phyloP scores from a whole-genome alignment of 2,329 filamentous ascomycete species.

The Daldinia sp. region DNA sequence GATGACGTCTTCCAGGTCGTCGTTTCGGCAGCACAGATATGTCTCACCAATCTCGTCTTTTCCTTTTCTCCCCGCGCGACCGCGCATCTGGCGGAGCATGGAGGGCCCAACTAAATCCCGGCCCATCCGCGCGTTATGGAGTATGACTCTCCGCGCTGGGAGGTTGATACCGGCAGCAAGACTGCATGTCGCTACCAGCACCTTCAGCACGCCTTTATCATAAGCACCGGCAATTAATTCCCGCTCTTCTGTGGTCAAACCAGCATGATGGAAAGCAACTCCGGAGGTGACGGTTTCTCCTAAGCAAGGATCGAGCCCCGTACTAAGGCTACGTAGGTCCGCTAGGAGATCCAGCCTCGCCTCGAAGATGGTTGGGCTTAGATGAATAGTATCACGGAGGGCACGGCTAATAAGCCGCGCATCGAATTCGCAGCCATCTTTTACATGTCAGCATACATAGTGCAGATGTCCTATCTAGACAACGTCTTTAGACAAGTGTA shows the following conservation, averaged over 20 bases:
- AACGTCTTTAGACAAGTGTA: too few species aligned
- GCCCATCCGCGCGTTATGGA: slow-evolving; percentile 79
- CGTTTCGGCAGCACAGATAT: slow-evolving; percentile 75
- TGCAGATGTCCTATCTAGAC: neutral
- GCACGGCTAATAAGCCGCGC: slow-evolving; percentile 73
- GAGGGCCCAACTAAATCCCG: slow-evolving; percentile 78
- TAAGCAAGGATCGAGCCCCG: slow-evolving; percentile 71
- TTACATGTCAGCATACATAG: slow-evolving; percentile 14
- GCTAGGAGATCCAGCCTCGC: slow-evolving; percentile 70
- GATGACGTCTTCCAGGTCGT: slow-evolving; percentile 73
- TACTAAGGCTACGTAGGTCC: slow-evolving; percentile 70
- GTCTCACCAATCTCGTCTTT: slow-evolving; percentile 82
- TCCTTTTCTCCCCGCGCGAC: slow-evolving; percentile 78
- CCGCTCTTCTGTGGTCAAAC: slow-evolving; percentile 77
- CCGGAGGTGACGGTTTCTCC: slow-evolving; percentile 71
- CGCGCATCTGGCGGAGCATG: slow-evolving; percentile 83
- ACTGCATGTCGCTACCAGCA: slow-evolving; percentile 80
- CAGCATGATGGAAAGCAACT: slow-evolving; percentile 77
- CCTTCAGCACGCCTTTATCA: slow-evolving; percentile 71
- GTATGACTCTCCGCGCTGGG: slow-evolving; percentile 73
- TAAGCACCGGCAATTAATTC: slow-evolving; percentile 76
- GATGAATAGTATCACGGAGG: slow-evolving; percentile 61
- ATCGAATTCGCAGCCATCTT: slow-evolving; percentile 69
- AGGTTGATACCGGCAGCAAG: slow-evolving; percentile 86
- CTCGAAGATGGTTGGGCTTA: slow-evolving; percentile 60